Evolutionary conservation across 2,329 filamentous ascomycete species (phyloP).

Genomic region (Colletotrichum somersetense): DNA sequence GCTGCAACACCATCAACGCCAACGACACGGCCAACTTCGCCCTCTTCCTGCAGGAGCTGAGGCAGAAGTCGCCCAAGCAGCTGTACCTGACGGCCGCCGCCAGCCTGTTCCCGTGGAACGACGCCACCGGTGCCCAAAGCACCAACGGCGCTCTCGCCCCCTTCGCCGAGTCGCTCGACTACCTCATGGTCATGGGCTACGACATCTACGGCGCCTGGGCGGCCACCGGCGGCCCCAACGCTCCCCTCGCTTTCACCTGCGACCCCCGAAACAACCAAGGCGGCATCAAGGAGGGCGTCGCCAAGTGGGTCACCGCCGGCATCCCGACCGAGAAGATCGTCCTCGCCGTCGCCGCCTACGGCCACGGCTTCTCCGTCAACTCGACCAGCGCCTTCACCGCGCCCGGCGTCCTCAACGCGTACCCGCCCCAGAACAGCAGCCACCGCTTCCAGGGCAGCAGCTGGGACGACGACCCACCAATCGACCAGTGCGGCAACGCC

Average conservation of each 20-base stretch:
- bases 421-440: constrained; percentile 34
- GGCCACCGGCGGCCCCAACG: constrained; percentile 35
- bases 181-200: constrained; percentile 40
- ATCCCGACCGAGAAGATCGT: constrained; percentile 36
- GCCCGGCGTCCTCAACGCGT: constrained; percentile 35
- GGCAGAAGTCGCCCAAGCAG: constrained; percentile 38
- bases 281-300: constrained; percentile 36
- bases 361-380: constrained; percentile 41
- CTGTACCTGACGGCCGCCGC: constrained; percentile 37
- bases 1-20: constrained; percentile 37
- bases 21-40: constrained; percentile 38
- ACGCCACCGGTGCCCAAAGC: constrained; percentile 13
- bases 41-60: constrained; percentile 34
- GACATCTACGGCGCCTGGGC: constrained; percentile 39
- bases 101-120: constrained; percentile 35
- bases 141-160: constrained; percentile 25
- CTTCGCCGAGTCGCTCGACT: constrained; percentile 33
- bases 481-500: constrained; percentile 38
- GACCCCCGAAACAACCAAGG: constrained; percentile 39
- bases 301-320: constrained; percentile 35
- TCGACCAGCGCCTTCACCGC: constrained; percentile 27
- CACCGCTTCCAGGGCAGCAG: constrained; percentile 40
- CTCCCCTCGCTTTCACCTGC: constrained; percentile 25
- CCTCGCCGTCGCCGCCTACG: constrained; percentile 37
- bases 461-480: constrained; percentile 37